phyloP scores from a whole-genome alignment of 192 early-diverging fungal genomes.

The Diversispora eburnea region DNA sequence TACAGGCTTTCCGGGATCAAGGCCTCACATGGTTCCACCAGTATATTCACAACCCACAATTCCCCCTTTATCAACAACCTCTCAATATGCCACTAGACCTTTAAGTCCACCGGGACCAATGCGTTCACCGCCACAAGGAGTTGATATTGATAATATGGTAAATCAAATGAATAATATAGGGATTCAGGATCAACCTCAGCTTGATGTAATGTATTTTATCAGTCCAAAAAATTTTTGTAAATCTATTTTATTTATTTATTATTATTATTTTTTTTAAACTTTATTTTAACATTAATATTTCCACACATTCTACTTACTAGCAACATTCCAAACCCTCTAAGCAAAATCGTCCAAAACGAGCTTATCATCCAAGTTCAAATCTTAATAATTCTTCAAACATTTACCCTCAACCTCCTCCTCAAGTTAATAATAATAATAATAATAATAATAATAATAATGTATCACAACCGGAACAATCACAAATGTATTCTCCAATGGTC shows the following conservation, averaged over 20 bases:
- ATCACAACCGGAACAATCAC: constrained; percentile 2
- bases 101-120: background rate
- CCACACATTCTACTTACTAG: background rate
- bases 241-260: background rate
- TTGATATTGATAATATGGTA: constrained; percentile 12
- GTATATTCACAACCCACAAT: constrained; percentile 10
- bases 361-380: constrained; percentile 4
- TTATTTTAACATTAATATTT: background rate
- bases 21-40: background rate
- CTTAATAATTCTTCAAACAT: constrained; percentile 17
- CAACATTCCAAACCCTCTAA: background rate
- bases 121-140: background rate
- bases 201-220: constrained; percentile 20
- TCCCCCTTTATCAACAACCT: background rate
- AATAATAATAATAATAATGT: background rate
- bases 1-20: constrained; percentile 30
- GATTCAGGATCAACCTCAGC: background rate
- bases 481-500: constrained; percentile 28
- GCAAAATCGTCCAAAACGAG: constrained; percentile 1
- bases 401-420: background rate
- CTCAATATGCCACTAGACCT: constrained; percentile 19
- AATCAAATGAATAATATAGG: constrained; percentile 22
- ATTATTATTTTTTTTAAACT: background rate
- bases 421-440: no score
- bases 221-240: background rate